Conservation (phyloP, 352 stramenopile species). For the Phytophthora foliorum region DNA sequence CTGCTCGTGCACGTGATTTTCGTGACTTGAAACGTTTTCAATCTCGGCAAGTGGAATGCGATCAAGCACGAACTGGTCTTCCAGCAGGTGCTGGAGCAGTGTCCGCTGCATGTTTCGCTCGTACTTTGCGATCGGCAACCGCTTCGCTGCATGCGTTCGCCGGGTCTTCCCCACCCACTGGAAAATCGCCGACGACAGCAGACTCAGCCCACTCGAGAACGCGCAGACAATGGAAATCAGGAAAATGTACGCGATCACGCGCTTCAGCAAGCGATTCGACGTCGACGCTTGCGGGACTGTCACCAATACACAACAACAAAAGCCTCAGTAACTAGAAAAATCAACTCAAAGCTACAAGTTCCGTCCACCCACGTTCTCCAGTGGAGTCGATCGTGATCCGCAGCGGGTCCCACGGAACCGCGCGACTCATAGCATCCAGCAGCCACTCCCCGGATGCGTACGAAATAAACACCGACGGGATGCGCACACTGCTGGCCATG, state of each 20-base stretch:
- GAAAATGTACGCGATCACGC: constrained; percentile 78
- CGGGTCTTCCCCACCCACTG: constrained; percentile 67
- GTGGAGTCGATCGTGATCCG: constrained; percentile 63
- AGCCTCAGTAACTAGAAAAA: background rate
- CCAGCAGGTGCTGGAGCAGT: constrained; percentile 55
- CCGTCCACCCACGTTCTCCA: constrained; percentile 64
- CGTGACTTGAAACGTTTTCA: constrained; percentile 27
- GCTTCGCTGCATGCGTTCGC: constrained; percentile 61
- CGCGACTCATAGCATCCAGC: constrained; percentile 43
- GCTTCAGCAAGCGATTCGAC: constrained; percentile 72
- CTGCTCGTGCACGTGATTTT: background rate
- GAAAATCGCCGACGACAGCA: constrained; percentile 75
- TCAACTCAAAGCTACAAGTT: background rate
- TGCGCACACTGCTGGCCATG: constrained; percentile 66
- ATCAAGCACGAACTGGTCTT: constrained; percentile 61
- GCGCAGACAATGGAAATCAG: constrained; percentile 83
- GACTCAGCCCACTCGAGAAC: constrained; percentile 79
- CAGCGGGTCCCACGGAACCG: constrained; percentile 65
- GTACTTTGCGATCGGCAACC: constrained; percentile 69
- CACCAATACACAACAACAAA: constrained; percentile 8
- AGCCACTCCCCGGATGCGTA: constrained; percentile 73
- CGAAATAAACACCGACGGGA: constrained; percentile 80
- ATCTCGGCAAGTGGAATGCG: constrained; percentile 52
- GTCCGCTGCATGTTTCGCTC: constrained; percentile 57
- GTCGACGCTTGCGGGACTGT: constrained; percentile 64